A percentile compares a stretch with the other conserved stretches of the same genome.
Evolutionary conservation across 768 basidiomycete species (phyloP).

Genomic region (Galerina sulciceps): DNA sequence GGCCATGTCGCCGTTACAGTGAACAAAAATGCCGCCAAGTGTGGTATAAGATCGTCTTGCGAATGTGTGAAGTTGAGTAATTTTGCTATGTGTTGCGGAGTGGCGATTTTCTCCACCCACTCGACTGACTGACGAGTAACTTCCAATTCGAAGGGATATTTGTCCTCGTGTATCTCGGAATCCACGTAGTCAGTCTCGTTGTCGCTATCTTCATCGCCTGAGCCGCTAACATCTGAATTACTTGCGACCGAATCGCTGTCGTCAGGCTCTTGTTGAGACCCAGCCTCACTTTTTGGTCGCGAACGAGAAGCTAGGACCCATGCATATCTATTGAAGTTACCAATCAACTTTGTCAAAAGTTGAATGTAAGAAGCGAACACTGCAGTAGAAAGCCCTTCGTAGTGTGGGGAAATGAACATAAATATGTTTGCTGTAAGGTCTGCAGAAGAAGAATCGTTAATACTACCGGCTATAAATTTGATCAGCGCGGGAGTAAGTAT

Average conservation of each 20-base stretch:
- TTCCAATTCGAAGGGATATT: slow-evolving; percentile 37
- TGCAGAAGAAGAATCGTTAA: slow-evolving; percentile 38
- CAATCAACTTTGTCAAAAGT: slow-evolving; percentile 55
- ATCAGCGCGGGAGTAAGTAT: slow-evolving; percentile 26
- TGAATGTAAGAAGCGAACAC: slow-evolving; percentile 59
- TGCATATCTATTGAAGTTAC: slow-evolving; percentile 53
- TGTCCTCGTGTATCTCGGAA: no score
- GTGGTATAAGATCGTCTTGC: slow-evolving; percentile 40
- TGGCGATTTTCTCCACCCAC: slow-evolving; percentile 62
- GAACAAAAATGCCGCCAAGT: slow-evolving; percentile 62
- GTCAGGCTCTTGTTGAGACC: no score
- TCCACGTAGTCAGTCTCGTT: no score
- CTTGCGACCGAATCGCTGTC: neutral
- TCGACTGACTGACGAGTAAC: slow-evolving; percentile 65
- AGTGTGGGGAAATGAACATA: slow-evolving; percentile 66
- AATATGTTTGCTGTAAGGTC: slow-evolving; percentile 77
- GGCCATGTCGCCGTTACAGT: slow-evolving; percentile 67
- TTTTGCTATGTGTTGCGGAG: slow-evolving; percentile 54
- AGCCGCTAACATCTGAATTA: no score
- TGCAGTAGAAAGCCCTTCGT: slow-evolving; percentile 47
- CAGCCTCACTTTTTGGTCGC: slow-evolving; percentile 2
- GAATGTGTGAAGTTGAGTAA: slow-evolving; percentile 52
- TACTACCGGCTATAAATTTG: slow-evolving; percentile 30
- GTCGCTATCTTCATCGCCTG: slow-evolving; percentile 23
- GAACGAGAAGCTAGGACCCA: slow-evolving; percentile 31